These are phyloP conservation scores for Daucus carota DNA, from an alignment of 129 eudicot genomes.

Conservation along the genomic window DH1_v3.0 NC_030382.2:38922001-38922500, in stretches of 20 bases:
- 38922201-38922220: too few species aligned
- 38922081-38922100: too few species aligned
- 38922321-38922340: background rate
- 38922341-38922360: background rate
- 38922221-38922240: background rate
- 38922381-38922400: background rate
- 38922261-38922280: background rate
- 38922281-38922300: background rate
- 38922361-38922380: background rate
- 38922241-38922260: background rate
- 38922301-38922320: background rate
- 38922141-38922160: too few species aligned
- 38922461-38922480: constrained; percentile 9
- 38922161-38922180: too few species aligned
- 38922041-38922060: too few species aligned
- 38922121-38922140: too few species aligned
- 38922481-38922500: background rate
- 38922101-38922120: too few species aligned
- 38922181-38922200: too few species aligned
- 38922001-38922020: too few species aligned
- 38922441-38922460: constrained; percentile 83
- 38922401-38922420: constrained; percentile 5
- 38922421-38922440: constrained; percentile 65
- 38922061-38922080: too few species aligned
- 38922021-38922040: too few species aligned